These are phyloP conservation scores for Penicillium sp. DNA, from an alignment of 2,329 filamentous ascomycete species.

Conservation along the genomic window DNA sequence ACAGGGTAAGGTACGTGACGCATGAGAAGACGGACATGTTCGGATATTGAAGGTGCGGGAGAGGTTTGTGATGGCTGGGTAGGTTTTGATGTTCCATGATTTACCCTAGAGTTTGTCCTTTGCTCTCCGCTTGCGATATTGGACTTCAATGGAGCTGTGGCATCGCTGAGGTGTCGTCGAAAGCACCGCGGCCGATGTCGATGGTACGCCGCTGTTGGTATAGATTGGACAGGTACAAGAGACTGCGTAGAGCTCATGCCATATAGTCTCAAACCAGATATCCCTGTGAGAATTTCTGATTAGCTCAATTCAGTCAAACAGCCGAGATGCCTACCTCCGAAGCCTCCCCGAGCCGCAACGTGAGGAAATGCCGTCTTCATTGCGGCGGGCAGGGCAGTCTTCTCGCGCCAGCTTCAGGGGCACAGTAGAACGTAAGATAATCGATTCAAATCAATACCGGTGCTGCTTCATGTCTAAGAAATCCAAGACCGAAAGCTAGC, in stretches of 20 bases:
- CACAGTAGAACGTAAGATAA: not conserved
- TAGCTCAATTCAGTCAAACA: not conserved
- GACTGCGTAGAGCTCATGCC: not conserved
- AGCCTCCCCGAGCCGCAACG: constrained; percentile 17
- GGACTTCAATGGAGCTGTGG: constrained; percentile 7
- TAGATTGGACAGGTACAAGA: not conserved
- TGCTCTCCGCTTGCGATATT: constrained; percentile 2
- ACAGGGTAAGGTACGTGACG: constrained; percentile 53
- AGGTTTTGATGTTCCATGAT: not conserved
- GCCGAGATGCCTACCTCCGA: constrained; percentile 18
- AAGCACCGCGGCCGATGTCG: constrained; percentile 9
- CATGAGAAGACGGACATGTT: constrained; percentile 45
- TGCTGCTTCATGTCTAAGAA: constrained; percentile 22
- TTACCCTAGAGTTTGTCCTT: not conserved
- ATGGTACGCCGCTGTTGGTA: constrained; percentile 2
- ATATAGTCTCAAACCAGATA: not conserved
- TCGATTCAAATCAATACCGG: not conserved
- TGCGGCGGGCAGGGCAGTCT: constrained; percentile 12
- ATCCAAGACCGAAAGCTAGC: not conserved
- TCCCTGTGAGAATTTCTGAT: not conserved
- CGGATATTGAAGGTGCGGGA: constrained; percentile 23
- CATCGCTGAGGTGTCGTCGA: constrained; percentile 18
- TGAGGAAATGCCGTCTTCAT: constrained; percentile 30
- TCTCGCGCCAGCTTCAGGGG: not conserved
- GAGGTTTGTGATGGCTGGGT: not conserved